Evolutionary conservation across 768 basidiomycete species (phyloP).

Genomic region (Mycena galopus): DNA sequence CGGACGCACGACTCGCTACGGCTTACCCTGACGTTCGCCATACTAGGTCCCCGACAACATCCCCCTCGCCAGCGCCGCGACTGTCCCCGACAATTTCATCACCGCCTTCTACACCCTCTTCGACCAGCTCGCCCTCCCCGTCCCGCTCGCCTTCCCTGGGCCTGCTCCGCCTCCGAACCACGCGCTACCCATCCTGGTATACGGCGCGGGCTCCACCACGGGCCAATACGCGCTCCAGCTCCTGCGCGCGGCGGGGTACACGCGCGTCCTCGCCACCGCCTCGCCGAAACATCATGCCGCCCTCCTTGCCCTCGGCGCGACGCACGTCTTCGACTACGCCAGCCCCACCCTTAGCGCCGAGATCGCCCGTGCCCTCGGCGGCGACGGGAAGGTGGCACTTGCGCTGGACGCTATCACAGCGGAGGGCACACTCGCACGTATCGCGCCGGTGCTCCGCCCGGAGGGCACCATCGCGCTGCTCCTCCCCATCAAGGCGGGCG

Average conservation of each 20-base stretch:
- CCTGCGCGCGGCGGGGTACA: slow-evolving; percentile 54
- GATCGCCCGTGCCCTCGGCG: slow-evolving; percentile 43
- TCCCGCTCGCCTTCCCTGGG: slow-evolving; percentile 48
- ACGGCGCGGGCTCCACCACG: slow-evolving; percentile 55
- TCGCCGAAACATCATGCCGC: slow-evolving; percentile 47
- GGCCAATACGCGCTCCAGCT: slow-evolving; percentile 52
- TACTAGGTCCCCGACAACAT: slow-evolving; percentile 60
- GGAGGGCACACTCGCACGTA: slow-evolving; percentile 41
- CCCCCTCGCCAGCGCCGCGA: slow-evolving; percentile 53
- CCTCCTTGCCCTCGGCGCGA: slow-evolving; percentile 52
- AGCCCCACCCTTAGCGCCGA: slow-evolving; percentile 45
- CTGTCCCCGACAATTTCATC: slow-evolving; percentile 58
- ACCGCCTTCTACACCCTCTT: slow-evolving; percentile 56
- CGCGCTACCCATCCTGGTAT: slow-evolving; percentile 53
- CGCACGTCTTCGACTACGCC: slow-evolving; percentile 52
- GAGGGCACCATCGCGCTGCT: slow-evolving; percentile 45
- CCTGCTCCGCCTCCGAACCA: slow-evolving; percentile 42
- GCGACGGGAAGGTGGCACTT: slow-evolving; percentile 38
- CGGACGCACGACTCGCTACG: background rate
- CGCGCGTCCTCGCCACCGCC: slow-evolving; percentile 53
- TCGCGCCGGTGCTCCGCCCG: slow-evolving; percentile 43
- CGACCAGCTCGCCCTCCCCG: slow-evolving; percentile 50
- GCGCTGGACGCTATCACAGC: slow-evolving; percentile 49
- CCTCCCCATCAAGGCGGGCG: slow-evolving; percentile 46
- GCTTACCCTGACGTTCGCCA: background rate